phyloP scores from a whole-genome alignment of 2,329 filamentous ascomycete genomes.

The Cucurbitaria berberidis region DNA sequence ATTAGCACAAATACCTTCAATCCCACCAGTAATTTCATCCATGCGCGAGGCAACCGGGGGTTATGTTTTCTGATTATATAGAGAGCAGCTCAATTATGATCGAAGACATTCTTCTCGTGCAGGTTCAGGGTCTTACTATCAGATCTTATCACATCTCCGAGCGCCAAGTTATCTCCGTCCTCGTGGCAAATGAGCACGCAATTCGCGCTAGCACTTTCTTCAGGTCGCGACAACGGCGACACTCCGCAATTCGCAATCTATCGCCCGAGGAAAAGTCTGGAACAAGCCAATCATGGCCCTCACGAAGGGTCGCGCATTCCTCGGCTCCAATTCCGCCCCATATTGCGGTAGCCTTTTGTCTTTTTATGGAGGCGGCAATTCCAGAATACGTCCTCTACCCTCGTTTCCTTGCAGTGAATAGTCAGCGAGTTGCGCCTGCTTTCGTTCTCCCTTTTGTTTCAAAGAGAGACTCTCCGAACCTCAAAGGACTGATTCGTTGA shows the following conservation, averaged over 20 bases:
- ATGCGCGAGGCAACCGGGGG: no score
- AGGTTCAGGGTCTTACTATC: no score
- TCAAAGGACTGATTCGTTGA: slow-evolving; percentile 12
- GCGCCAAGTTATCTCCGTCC: slow-evolving; percentile 22
- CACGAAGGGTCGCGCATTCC: slow-evolving; percentile 26
- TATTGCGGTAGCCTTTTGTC: slow-evolving; percentile 33
- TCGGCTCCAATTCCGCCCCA: slow-evolving; percentile 38
- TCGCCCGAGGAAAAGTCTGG: slow-evolving; percentile 28
- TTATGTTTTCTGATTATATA: no score
- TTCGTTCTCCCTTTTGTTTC: slow-evolving; percentile 12
- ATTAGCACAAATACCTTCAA: no score
- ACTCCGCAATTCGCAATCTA: slow-evolving; percentile 33
- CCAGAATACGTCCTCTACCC: slow-evolving; percentile 14
- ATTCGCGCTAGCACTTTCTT: slow-evolving; percentile 39
- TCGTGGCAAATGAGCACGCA: slow-evolving; percentile 29
- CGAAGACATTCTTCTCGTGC: no score
- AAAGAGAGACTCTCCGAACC: slow-evolving; percentile 15
- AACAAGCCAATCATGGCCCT: slow-evolving; percentile 38
- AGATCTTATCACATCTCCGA: slow-evolving; percentile 33
- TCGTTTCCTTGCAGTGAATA: slow-evolving; percentile 23
- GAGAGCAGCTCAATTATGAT: no score
- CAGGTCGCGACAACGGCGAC: slow-evolving; percentile 33
- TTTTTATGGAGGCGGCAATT: slow-evolving; percentile 17
- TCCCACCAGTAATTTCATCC: no score
- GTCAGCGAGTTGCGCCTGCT: slow-evolving; percentile 13